These are phyloP conservation scores for Colletotrichum phormii DNA, from an alignment of 2,329 filamentous ascomycete species.

Conservation along the genomic window DNA sequence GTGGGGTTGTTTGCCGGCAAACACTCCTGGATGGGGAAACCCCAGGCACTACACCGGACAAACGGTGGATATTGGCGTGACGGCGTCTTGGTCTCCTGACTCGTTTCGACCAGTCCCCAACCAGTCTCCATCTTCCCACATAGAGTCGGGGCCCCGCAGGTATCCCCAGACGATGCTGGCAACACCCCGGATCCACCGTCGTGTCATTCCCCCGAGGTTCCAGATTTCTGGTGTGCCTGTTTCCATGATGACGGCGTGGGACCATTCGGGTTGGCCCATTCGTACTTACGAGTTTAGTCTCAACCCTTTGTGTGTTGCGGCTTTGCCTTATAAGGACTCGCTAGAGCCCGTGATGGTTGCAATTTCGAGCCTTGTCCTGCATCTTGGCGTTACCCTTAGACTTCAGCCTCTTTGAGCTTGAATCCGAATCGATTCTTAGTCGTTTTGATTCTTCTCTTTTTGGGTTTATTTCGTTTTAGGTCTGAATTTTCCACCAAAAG, in stretches of 20 bases:
- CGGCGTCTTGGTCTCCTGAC: neutral
- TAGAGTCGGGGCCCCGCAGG: slow-evolving; percentile 3
- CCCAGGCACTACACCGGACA: slow-evolving; percentile 17
- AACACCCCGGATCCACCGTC: slow-evolving; percentile 21
- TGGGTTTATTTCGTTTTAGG: neutral
- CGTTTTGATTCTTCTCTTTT: neutral
- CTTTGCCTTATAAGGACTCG: slow-evolving; percentile 24
- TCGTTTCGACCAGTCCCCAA: slow-evolving; percentile 14
- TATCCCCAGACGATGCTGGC: slow-evolving; percentile 25
- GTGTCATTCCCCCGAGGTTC: slow-evolving; percentile 4
- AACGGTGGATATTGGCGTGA: slow-evolving; percentile 15
- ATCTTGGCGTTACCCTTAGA: slow-evolving; percentile 1
- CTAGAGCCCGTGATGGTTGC: neutral
- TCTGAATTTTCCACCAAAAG: too few species aligned
- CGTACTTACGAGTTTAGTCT: slow-evolving; percentile 22
- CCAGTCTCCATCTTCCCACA: slow-evolving; percentile 18
- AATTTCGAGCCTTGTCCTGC: neutral
- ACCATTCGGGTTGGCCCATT: slow-evolving; percentile 7
- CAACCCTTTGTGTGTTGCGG: neutral
- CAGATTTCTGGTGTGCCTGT: slow-evolving; percentile 14
- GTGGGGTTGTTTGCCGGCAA: neutral
- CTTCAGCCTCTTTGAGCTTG: neutral
- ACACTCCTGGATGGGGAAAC: slow-evolving; percentile 16
- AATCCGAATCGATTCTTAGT: neutral
- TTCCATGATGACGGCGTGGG: slow-evolving; percentile 24